These are phyloP conservation scores for Geoglossum glabrum DNA, from an alignment of 495 filamentous ascomycete genomes.

Conservation along the genomic window DNA sequence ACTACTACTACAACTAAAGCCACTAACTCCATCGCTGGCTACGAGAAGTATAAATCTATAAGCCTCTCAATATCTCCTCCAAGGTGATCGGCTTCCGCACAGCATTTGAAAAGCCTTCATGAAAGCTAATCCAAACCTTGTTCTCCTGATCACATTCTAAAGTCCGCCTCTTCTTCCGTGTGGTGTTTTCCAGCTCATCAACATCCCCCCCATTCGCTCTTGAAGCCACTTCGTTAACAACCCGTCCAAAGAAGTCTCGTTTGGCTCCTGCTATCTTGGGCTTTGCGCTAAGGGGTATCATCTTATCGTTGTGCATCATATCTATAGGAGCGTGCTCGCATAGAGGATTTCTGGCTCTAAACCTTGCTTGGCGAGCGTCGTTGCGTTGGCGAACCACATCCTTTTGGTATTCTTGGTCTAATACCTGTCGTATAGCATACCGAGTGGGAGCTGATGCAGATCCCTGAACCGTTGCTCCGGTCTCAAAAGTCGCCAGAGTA, in stretches of 20 bases:
- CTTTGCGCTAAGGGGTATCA: constrained; percentile 20
- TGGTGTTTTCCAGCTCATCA: constrained; percentile 15
- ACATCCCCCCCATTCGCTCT: constrained; percentile 17
- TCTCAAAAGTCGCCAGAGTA: constrained; percentile 39
- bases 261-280: constrained; percentile 30
- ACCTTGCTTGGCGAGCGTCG: constrained; percentile 33
- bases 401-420: constrained; percentile 72
- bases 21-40: neutral
- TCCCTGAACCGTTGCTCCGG: constrained; percentile 16
- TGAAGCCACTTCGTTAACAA: constrained; percentile 23
- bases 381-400: constrained; percentile 39
- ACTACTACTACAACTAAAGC: no score
- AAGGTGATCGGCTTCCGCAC: constrained; percentile 81
- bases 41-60: constrained; percentile 16
- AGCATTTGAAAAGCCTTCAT: constrained; percentile 93
- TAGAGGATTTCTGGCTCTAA: constrained; percentile 19
- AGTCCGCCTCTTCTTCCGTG: constrained; percentile 11
- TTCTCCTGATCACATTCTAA: constrained; percentile 25
- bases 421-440: constrained; percentile 77
- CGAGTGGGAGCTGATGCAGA: constrained; percentile 42
- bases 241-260: constrained; percentile 77
- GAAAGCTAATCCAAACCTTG: constrained; percentile 80
- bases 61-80: constrained; percentile 57
- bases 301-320: constrained; percentile 12
- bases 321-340: neutral